phyloP scores from a whole-genome alignment of 2,329 filamentous ascomycete species.

The Cladosporium phlei region DNA sequence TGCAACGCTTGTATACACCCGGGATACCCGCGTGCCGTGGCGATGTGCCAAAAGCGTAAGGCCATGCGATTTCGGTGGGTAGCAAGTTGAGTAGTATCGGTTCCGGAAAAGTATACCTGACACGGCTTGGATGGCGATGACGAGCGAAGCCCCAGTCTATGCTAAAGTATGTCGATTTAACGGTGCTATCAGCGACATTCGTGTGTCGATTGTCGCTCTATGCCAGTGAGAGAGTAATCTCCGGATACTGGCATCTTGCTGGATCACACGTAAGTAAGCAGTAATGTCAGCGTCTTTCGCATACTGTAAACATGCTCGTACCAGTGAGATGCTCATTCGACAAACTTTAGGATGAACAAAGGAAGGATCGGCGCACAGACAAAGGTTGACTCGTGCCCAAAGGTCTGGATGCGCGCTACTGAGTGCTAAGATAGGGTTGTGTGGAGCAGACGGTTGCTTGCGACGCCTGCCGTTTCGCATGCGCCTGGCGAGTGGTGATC shows the following conservation, averaged over 20 bases:
- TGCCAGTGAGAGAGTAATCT: too few relatives aligned
- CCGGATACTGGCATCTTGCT: too few relatives aligned
- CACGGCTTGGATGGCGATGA: not conserved
- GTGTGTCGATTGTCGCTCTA: too few relatives aligned
- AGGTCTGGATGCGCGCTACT: slow-evolving; percentile 10
- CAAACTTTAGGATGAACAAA: too few relatives aligned
- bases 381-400: not conserved
- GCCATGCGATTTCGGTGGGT: not conserved
- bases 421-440: not conserved
- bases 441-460: slow-evolving; percentile 8
- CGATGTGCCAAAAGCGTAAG: not conserved
- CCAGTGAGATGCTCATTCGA: too few relatives aligned
- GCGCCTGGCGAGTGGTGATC: not conserved
- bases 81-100: too few relatives aligned
- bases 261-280: too few relatives aligned
- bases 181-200: too few relatives aligned
- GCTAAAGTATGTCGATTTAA: too few relatives aligned
- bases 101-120: not conserved
- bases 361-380: slow-evolving; percentile 10
- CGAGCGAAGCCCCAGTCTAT: too few relatives aligned
- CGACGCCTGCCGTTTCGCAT: slow-evolving; percentile 12
- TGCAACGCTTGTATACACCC: slow-evolving; percentile 1
- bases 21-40: not conserved
- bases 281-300: too few relatives aligned
- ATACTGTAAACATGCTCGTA: too few relatives aligned